Evolutionary conservation across 1,284 basidiomycete genomes (phyloP).

Genomic region (Cutaneotrichosporon mucoides): DNA sequence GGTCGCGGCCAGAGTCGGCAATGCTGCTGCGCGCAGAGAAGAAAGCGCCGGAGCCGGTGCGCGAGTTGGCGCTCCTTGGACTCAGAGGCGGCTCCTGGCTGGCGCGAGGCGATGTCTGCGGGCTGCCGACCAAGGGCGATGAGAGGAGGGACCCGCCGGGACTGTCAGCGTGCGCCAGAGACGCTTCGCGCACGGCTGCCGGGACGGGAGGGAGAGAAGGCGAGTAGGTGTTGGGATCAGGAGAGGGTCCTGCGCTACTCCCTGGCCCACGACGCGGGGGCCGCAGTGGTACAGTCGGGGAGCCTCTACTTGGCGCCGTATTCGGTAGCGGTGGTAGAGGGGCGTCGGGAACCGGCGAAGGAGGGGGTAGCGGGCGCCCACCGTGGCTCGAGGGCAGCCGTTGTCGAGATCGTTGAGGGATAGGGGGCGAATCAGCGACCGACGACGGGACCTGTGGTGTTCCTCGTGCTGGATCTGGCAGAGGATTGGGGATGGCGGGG

Average conservation of each 20-base stretch:
- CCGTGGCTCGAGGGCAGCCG: background rate
- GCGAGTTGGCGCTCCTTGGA: background rate
- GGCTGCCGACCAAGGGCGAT: background rate
- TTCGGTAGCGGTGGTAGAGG: constrained; percentile 7
- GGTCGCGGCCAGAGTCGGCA: background rate
- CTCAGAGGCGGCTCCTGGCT: too few relatives aligned
- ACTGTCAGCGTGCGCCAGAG: background rate
- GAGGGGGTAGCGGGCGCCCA: background rate
- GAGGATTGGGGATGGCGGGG: background rate
- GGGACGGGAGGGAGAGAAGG: background rate
- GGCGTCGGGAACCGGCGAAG: constrained; percentile 8
- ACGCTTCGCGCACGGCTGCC: background rate
- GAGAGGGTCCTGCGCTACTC: background rate
- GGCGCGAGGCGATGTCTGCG: background rate
- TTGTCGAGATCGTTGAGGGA: background rate
- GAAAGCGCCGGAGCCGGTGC: background rate
- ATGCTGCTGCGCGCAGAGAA: constrained; percentile 2
- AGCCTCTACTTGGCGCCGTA: background rate
- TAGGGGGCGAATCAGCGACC: background rate
- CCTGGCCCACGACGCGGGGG: background rate
- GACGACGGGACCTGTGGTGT: background rate
- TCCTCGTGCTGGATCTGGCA: background rate
- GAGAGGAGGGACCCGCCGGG: background rate
- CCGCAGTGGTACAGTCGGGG: background rate
- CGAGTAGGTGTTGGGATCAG: background rate